phyloP scores from a whole-genome alignment of 106 monocot genomes.

The Dendrobium officinale region DNA sequence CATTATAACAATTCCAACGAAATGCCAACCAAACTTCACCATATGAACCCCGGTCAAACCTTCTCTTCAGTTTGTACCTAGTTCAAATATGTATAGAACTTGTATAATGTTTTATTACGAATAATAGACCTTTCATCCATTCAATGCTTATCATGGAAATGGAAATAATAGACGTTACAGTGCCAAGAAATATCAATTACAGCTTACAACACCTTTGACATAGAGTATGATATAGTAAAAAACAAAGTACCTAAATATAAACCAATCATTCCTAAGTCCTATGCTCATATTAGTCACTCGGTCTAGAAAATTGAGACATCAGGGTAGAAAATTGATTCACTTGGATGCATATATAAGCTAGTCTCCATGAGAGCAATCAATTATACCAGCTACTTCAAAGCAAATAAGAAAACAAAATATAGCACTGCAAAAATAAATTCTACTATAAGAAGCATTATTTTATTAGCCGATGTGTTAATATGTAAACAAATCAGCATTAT shows the following conservation, averaged over 20 bases:
- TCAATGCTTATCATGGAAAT: background rate
- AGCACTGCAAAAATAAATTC: background rate
- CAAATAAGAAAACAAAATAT: background rate
- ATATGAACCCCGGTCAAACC: slow-evolving; percentile 87
- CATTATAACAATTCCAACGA: slow-evolving; percentile 82
- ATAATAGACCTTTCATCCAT: background rate
- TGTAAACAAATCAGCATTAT: background rate
- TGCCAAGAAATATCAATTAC: background rate
- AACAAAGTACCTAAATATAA: background rate
- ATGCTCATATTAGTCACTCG: background rate
- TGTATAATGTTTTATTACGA: background rate
- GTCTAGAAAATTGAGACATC: background rate
- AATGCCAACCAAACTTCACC: slow-evolving; percentile 97
- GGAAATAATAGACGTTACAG: background rate
- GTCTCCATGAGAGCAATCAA: background rate
- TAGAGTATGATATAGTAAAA: background rate
- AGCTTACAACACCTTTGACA: background rate
- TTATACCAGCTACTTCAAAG: background rate
- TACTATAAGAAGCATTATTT: slow-evolving; percentile 2
- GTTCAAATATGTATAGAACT: background rate
- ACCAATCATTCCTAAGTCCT: background rate
- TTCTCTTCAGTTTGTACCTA: slow-evolving; percentile 72
- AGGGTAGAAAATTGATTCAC: background rate
- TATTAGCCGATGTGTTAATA: background rate
- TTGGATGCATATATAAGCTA: background rate